phyloP scores from a whole-genome alignment of 2,329 filamentous ascomycete genomes.

The Pseudocercospora vitis region DNA sequence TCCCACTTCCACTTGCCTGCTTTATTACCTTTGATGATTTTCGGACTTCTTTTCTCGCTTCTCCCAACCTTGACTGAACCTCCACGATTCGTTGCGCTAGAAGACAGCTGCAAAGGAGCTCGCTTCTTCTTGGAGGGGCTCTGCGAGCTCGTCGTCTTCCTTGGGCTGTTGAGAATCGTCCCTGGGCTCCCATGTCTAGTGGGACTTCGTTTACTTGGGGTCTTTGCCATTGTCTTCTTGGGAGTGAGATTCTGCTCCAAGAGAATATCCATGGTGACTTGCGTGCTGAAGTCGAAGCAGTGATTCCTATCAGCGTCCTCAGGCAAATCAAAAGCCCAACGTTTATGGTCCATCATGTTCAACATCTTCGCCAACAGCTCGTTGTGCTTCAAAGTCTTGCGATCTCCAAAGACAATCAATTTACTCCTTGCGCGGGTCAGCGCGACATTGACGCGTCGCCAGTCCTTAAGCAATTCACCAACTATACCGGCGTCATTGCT shows the following conservation, averaged over 20 bases:
- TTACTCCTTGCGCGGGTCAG: conserved; percentile 93
- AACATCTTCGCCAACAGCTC: conserved; percentile 79
- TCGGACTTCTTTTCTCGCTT: conserved; percentile 8
- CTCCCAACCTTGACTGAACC: conserved; percentile 7
- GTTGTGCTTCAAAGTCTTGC: conserved; percentile 67
- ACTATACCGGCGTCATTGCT: conserved; percentile 80
- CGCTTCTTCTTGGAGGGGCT: background rate
- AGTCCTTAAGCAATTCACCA: conserved; percentile 89
- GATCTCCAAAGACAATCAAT: conserved; percentile 81
- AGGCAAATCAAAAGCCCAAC: conserved; percentile 76
- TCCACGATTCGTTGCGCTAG: conserved; percentile 15
- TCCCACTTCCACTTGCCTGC: conserved; percentile 17
- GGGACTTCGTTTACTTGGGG: conserved; percentile 16
- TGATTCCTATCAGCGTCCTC: conserved; percentile 26
- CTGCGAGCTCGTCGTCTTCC: background rate
- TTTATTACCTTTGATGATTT: conserved; percentile 11
- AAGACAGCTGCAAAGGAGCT: conserved; percentile 9
- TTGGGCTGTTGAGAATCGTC: background rate
- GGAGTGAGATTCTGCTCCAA: conserved; percentile 7
- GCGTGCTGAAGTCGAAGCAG: conserved; percentile 30
- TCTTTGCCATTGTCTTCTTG: conserved; percentile 13
- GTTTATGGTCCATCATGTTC: conserved; percentile 68
- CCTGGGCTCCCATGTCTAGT: conserved; percentile 13
- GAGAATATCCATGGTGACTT: conserved; percentile 22
- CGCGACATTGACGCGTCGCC: conserved; percentile 91